Base-by-base conservation (phyloP, 2,329 filamentous ascomycete genomes). In the Ophiostoma tasmaniense region DNA sequence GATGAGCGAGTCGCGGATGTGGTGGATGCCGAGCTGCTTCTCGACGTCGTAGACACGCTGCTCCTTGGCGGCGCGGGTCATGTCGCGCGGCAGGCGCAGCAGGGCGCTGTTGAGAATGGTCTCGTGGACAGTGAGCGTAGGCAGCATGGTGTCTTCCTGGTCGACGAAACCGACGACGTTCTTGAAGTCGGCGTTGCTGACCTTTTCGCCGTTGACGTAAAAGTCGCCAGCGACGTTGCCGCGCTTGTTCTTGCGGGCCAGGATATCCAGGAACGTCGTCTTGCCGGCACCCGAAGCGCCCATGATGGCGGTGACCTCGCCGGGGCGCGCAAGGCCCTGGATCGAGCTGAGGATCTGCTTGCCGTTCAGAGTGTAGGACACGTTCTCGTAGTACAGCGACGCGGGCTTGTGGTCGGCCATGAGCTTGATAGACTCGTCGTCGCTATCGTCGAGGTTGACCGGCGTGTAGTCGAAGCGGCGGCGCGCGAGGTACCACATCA, bases 271-370 rank as follows among this genome's bases (percentile, higher is more conserved):
- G 78, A 99, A 98, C 0, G 93, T 97, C 0, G 95, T 99, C 80
- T 99, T 99, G 70, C 95, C 95, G 59, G 95, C 96, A 37, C 95
- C 95, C 0, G 95, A 99, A 8, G 95, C 94, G 69, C 95, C 95
- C 94, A 99, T 99, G 75, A 99, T 96, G 10, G 95, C 95, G 73
- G 94, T 92, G 8, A 98, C 87, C 77, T 99, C 93, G n/a, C 96
- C 96, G 2, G 94, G 93, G 73, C 90, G 90, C n/a, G 94, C 93
- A 59, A 92, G 88, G 64, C 95, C 95, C 73, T 90, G 89, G 42
- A 99, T 90, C 17, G 86, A 87, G 20, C 85, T 84, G 2, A 99
- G 82, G 64, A 99, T 97, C 67, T 90, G 85, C 79, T 92, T 97
- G 52, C 92, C 92, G 73, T 96, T 96, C 50, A 99, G 83, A 28